These are phyloP conservation scores for Saccharomyces uvarum DNA, from an alignment of 1,139 yeast species.

Conservation along the genomic window DNA sequence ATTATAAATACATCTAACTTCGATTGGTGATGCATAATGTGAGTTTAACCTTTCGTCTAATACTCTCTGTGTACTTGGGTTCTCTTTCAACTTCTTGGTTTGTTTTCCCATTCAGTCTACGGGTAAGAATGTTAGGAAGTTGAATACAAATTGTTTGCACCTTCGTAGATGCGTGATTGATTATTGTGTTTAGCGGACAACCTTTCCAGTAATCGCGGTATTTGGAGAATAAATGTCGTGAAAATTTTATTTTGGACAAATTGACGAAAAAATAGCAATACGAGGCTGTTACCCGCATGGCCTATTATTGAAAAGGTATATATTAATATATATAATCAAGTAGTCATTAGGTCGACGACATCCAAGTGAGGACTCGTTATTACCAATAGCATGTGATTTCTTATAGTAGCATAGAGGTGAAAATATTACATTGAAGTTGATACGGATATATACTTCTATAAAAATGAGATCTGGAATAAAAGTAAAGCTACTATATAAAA, in stretches of 20 bases:
- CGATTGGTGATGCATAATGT: constrained; percentile 26
- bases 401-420: not conserved
- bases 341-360: not conserved
- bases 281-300: not conserved
- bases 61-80: not conserved
- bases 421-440: constrained; percentile 1
- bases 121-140: not conserved
- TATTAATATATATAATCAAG: not conserved
- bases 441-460: not conserved
- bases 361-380: too few relatives aligned
- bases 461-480: not conserved
- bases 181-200: not conserved
- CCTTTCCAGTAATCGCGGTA: not conserved
- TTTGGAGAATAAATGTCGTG: not conserved
- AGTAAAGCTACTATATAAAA: not conserved
- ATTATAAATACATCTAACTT: constrained; percentile 30
- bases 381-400: not conserved
- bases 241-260: not conserved
- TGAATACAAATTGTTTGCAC: not conserved
- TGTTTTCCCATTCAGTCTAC: not conserved
- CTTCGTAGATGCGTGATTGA: not conserved
- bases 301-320: too few relatives aligned
- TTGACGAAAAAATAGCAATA: not conserved
- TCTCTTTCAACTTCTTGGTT: not conserved
- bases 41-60: not conserved